A percentile compares a stretch with the other conserved stretches of the same genome.
Evolutionary conservation across 1,139 yeast species (phyloP).

Genomic region (Geotrichum candidum): DNA sequence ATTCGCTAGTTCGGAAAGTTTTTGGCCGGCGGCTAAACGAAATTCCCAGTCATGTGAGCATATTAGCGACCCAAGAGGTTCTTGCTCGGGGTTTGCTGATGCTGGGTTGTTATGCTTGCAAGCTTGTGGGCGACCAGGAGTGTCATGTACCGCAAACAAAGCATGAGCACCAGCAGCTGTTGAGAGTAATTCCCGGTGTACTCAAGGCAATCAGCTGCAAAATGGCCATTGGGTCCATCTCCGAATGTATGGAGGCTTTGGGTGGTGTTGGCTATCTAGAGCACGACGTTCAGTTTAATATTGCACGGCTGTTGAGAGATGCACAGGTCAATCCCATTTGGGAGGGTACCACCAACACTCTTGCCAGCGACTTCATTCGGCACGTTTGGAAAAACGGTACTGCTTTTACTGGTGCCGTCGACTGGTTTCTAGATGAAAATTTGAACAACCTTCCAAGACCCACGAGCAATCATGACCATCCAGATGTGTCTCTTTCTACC

Average conservation of each 20-base stretch:
- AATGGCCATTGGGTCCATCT: conserved; percentile 26
- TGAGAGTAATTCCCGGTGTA: conserved; percentile 30
- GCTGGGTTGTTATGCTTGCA: conserved; percentile 25
- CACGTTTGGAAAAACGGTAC: conserved; percentile 20
- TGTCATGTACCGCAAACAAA: not conserved
- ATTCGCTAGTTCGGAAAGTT: conserved; percentile 28
- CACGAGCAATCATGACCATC: not conserved
- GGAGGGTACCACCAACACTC: conserved; percentile 36
- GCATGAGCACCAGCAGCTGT: conserved; percentile 22
- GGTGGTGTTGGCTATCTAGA: conserved; percentile 35
- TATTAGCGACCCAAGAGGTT: conserved; percentile 27
- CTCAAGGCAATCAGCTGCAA: conserved; percentile 30
- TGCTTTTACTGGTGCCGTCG: conserved; percentile 17
- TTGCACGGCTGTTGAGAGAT: conserved; percentile 30
- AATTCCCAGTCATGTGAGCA: conserved; percentile 28
- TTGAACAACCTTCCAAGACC: conserved; percentile 7
- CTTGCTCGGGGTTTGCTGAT: conserved; percentile 25
- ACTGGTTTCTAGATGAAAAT: conserved; percentile 16
- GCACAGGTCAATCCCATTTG: conserved; percentile 33
- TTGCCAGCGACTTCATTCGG: conserved; percentile 30
- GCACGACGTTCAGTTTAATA: conserved; percentile 29
- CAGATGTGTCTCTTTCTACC: not conserved
- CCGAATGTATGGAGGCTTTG: conserved; percentile 34
- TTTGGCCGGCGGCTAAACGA: conserved; percentile 26
- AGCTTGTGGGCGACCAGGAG: conserved; percentile 31